Evolutionary conservation across 208 protist genomes (phyloP).

Genomic region (Acanthamoeba triangularis): DNA sequence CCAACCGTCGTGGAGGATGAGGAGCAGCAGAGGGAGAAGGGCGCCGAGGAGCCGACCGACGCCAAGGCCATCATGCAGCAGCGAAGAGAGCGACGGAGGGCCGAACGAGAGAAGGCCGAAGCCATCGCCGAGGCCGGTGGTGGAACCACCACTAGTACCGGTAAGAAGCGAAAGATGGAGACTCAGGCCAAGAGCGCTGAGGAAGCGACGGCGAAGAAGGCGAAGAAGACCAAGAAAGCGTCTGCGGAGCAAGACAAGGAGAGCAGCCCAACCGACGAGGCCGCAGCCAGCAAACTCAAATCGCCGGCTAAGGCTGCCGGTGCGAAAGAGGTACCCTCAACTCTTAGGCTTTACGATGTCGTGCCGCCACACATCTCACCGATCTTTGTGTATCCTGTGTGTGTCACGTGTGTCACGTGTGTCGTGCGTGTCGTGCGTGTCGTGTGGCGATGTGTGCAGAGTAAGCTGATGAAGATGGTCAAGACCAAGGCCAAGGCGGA

Average conservation of each 20-base stretch:
- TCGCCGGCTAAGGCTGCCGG: no score
- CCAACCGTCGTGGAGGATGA: neutral
- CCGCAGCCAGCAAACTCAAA: no score
- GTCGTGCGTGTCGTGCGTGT: no score
- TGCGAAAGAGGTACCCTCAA: neutral
- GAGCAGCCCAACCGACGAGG: neutral
- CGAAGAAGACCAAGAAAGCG: neutral
- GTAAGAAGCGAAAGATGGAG: neutral
- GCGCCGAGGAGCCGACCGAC: neutral
- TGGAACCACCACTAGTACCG: neutral
- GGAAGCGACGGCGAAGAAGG: neutral
- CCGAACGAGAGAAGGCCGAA: neutral
- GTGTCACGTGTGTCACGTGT: neutral
- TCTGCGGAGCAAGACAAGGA: neutral
- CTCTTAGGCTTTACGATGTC: no score
- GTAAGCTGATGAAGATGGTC: neutral
- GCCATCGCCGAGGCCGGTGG: neutral
- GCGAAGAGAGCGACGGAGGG: neutral
- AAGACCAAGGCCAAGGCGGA: neutral
- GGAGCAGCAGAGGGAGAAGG: no score
- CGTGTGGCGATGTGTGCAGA: neutral
- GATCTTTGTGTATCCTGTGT: neutral
- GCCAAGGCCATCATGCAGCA: neutral
- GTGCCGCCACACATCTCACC: no score
- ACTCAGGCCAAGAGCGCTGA: neutral